These are phyloP conservation scores for Astragalus glycyphyllos DNA, from an alignment of 306 rosid species.

Conservation along the genomic window DNA sequence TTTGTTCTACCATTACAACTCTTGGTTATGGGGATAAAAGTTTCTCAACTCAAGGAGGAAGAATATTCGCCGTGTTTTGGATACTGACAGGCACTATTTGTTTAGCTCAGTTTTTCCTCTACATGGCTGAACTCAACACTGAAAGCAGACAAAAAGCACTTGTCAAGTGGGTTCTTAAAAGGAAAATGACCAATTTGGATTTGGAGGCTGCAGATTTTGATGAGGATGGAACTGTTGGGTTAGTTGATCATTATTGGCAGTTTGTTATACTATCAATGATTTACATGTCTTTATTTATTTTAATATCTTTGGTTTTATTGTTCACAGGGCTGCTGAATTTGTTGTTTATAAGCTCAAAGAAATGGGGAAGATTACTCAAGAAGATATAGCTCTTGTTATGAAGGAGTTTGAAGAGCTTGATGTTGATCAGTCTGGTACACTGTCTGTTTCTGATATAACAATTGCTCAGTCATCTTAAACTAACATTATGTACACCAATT, in stretches of 20 bases:
- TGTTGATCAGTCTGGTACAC: constrained; percentile 86
- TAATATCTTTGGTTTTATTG: constrained; percentile 6
- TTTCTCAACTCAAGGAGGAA: constrained; percentile 77
- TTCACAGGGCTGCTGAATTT: constrained; percentile 75
- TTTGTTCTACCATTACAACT: constrained; percentile 58
- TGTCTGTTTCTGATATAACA: constrained; percentile 64
- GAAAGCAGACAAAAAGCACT: constrained; percentile 66
- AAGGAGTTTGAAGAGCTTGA: constrained; percentile 84
- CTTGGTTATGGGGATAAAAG: constrained; percentile 79
- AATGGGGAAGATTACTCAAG: constrained; percentile 86
- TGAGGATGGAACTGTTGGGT: constrained; percentile 72
- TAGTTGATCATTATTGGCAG: constrained; percentile 40
- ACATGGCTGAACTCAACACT: constrained; percentile 72
- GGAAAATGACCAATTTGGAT: constrained; percentile 59
- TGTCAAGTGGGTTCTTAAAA: constrained; percentile 67
- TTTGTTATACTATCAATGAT: no score
- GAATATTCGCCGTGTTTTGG: constrained; percentile 84
- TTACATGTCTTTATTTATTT: neutral
- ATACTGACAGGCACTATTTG: constrained; percentile 70
- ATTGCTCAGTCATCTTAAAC: constrained; percentile 65
- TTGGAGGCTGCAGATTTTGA: constrained; percentile 92
- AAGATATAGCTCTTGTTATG: constrained; percentile 75
- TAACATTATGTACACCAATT: neutral
- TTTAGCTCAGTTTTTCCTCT: constrained; percentile 82
- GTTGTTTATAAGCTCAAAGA: constrained; percentile 79